Evolutionary conservation across 805 yeast species (phyloP).

Genomic region (Hanseniaspora thailandica): DNA sequence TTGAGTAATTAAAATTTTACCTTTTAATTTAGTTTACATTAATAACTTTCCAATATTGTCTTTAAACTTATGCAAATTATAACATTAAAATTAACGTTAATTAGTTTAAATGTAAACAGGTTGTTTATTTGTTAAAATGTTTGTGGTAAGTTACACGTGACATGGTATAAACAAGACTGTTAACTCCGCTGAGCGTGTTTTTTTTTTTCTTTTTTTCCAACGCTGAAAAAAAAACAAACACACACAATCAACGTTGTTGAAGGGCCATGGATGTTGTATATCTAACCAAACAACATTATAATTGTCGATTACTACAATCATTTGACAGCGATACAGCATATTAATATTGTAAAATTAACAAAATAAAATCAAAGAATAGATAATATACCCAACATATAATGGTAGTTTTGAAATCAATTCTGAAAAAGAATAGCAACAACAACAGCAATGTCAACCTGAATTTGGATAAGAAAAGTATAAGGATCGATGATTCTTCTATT

Average conservation of each 20-base stretch:
- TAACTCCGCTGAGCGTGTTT: neutral
- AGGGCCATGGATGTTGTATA: no score
- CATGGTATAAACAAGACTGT: neutral
- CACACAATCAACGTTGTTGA: no score
- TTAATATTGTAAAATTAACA: neutral
- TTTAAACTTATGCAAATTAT: no score
- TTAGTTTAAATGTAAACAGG: neutral
- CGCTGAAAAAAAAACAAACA: neutral
- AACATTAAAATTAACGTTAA: neutral
- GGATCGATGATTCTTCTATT: conserved; percentile 2
- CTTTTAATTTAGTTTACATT: neutral
- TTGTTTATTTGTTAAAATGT: neutral
- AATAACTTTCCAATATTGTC: no score
- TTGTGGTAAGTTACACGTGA: neutral
- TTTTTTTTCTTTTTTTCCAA: neutral
- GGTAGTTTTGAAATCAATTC: conserved; percentile 7
- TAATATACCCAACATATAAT: neutral
- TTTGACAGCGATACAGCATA: no score
- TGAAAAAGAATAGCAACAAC: neutral
- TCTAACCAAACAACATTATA: no score
- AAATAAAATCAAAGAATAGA: neutral
- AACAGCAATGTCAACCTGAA: conserved; percentile 4
- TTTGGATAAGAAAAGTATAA: conserved; percentile 10
- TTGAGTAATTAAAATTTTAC: neutral
- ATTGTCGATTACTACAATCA: no score